Conservation (phyloP, 1,139 yeast species). For the Lodderomyces theae region DNA sequence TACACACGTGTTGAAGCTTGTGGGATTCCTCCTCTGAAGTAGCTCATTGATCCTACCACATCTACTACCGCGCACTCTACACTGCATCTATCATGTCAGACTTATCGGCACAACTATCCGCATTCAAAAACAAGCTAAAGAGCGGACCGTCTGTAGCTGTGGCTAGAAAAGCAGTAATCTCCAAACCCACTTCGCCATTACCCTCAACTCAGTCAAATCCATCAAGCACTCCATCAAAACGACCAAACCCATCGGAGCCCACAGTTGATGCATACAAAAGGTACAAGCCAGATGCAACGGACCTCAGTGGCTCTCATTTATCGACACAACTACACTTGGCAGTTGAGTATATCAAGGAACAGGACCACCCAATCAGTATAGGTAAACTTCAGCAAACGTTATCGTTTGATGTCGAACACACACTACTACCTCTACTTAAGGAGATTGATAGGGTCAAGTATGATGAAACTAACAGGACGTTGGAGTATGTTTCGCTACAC, state of each 20-base stretch:
- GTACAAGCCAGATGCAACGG: conserved; percentile 29
- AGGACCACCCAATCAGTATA: conserved; percentile 67
- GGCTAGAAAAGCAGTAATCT: conserved; percentile 26
- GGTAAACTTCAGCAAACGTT: conserved; percentile 60
- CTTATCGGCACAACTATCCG: conserved; percentile 46
- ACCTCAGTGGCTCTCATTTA: conserved; percentile 53
- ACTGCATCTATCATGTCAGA: conserved; percentile 33
- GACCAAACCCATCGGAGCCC: conserved; percentile 21
- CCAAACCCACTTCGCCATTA: conserved; percentile 13
- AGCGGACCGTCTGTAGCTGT: conserved; percentile 46
- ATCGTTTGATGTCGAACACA: conserved; percentile 43
- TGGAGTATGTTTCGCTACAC: conserved; percentile 85
- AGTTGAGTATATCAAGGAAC: conserved; percentile 74
- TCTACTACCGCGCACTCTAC: not conserved
- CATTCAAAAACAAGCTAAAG: conserved; percentile 47
- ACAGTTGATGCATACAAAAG: conserved; percentile 37
- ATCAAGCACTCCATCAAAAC: conserved; percentile 12
- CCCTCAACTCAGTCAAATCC: conserved; percentile 6
- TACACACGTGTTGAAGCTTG: too few species aligned
- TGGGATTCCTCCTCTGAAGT: too few species aligned
- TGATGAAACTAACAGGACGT: conserved; percentile 56
- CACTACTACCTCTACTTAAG: conserved; percentile 65
- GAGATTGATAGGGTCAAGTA: conserved; percentile 75
- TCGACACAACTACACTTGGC: conserved; percentile 84
- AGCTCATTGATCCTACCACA: not conserved